Evolutionary conservation across 2,329 filamentous ascomycete species (phyloP).

Genomic region (Graphiopsis chlorocephala): DNA sequence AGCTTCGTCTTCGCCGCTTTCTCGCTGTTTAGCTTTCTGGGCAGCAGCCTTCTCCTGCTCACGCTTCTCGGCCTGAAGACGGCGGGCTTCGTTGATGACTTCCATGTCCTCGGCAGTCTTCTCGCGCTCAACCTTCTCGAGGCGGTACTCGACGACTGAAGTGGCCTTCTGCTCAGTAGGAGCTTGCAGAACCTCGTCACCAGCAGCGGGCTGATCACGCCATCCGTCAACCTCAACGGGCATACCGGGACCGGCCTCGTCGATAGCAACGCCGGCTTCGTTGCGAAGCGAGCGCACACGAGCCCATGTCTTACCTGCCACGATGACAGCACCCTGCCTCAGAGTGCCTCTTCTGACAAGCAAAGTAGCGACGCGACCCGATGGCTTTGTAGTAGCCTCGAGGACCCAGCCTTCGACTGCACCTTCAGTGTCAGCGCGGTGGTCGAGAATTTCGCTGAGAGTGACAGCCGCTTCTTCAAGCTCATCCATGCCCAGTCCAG

Average conservation of each 20-base stretch:
- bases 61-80: conserved; percentile 57
- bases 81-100: conserved; percentile 69
- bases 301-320: conserved; percentile 85
- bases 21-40: conserved; percentile 28
- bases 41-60: conserved; percentile 55
- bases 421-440: conserved; percentile 74
- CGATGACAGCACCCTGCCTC: conserved; percentile 73
- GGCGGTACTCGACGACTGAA: conserved; percentile 71
- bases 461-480: conserved; percentile 88
- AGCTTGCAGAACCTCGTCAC: conserved; percentile 83
- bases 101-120: conserved; percentile 67
- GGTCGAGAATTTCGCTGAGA: conserved; percentile 84
- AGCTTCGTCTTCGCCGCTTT: conserved; percentile 17
- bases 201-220: conserved; percentile 80
- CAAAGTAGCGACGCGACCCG: conserved; percentile 82
- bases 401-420: conserved; percentile 90
- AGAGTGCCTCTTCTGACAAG: conserved; percentile 86
- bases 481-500: conserved; percentile 84
- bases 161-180: conserved; percentile 74
- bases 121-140: conserved; percentile 67
- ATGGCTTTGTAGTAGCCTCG: conserved; percentile 82
- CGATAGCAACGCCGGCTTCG: conserved; percentile 71
- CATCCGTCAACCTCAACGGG: conserved; percentile 95
- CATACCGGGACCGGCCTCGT: conserved; percentile 77
- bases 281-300: conserved; percentile 81